Evolutionary conservation across 192 early-diverging fungal genomes (phyloP).

Genomic region (Mortierella claussenii): DNA sequence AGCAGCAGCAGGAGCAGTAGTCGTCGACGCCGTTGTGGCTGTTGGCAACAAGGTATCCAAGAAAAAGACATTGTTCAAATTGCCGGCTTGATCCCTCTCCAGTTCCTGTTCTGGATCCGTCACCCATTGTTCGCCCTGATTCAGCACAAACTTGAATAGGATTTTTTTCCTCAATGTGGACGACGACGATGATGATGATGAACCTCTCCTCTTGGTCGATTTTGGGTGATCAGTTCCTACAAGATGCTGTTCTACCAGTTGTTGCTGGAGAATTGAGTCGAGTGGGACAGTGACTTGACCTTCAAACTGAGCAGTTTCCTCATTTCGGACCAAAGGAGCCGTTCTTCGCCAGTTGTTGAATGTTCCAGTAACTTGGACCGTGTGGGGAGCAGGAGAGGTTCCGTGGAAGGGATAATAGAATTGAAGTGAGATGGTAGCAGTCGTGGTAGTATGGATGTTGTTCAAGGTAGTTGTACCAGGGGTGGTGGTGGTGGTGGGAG

Average conservation of each 20-base stretch:
- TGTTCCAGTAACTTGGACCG: conserved; percentile 36
- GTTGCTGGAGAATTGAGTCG: neutral
- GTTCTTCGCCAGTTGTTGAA: conserved; percentile 42
- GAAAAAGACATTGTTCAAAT: conserved; percentile 38
- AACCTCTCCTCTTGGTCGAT: neutral
- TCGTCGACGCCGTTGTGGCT: neutral
- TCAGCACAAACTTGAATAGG: conserved; percentile 49
- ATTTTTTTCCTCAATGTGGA: conserved; percentile 15
- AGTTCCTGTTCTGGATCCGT: conserved; percentile 29
- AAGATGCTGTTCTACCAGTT: neutral
- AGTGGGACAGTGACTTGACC: conserved; percentile 8
- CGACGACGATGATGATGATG: neutral
- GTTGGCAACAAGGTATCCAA: too few relatives aligned
- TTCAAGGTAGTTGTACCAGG: too few relatives aligned
- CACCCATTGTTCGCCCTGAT: conserved; percentile 26
- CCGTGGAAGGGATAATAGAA: too few relatives aligned
- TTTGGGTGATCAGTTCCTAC: too few relatives aligned
- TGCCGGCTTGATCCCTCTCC: conserved; percentile 36
- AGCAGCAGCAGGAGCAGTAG: too few relatives aligned
- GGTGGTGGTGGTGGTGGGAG: neutral
- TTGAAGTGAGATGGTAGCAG: neutral
- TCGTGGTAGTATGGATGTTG: too few relatives aligned
- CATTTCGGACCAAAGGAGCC: conserved; percentile 21
- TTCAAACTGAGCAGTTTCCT: conserved; percentile 16
- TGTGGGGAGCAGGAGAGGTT: conserved; percentile 6